Evolutionary conservation across 306 rosid species (phyloP).

Genomic region (Pterocarpus macrocarpus): DNA sequence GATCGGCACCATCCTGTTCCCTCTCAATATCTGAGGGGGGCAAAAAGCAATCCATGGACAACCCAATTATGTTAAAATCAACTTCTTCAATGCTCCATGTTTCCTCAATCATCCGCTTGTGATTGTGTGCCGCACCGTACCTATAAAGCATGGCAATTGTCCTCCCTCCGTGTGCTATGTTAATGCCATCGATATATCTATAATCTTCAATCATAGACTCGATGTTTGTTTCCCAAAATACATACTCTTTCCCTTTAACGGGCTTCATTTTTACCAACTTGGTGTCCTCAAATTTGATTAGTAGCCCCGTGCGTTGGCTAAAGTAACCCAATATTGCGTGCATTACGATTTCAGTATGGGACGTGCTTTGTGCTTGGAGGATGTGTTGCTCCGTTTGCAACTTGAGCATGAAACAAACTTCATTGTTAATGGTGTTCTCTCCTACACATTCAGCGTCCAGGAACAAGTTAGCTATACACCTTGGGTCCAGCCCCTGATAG

Average conservation of each 20-base stretch:
- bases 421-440: conserved; percentile 64
- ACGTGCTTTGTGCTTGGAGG: conserved; percentile 70
- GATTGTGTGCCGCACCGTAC: conserved; percentile 71
- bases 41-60: conserved; percentile 81
- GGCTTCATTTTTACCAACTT: conserved; percentile 75
- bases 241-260: conserved; percentile 56
- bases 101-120: conserved; percentile 82
- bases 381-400: conserved; percentile 61
- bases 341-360: conserved; percentile 70
- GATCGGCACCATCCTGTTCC: conserved; percentile 61
- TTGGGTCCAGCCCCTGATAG: conserved; percentile 85
- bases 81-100: conserved; percentile 86
- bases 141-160: conserved; percentile 73
- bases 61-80: conserved; percentile 81
- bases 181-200: conserved; percentile 71
- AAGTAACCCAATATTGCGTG: conserved; percentile 86
- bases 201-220: conserved; percentile 73
- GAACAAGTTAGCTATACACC: conserved; percentile 84
- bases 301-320: conserved; percentile 88
- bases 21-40: conserved; percentile 80
- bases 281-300: conserved; percentile 84
- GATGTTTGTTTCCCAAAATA: conserved; percentile 89
- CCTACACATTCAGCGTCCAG: conserved; percentile 75
- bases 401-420: conserved; percentile 79
- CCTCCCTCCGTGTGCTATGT: conserved; percentile 76